Evolutionary conservation across 2,329 filamentous ascomycete species (phyloP).

Genomic region (Cercospora sojina): DNA sequence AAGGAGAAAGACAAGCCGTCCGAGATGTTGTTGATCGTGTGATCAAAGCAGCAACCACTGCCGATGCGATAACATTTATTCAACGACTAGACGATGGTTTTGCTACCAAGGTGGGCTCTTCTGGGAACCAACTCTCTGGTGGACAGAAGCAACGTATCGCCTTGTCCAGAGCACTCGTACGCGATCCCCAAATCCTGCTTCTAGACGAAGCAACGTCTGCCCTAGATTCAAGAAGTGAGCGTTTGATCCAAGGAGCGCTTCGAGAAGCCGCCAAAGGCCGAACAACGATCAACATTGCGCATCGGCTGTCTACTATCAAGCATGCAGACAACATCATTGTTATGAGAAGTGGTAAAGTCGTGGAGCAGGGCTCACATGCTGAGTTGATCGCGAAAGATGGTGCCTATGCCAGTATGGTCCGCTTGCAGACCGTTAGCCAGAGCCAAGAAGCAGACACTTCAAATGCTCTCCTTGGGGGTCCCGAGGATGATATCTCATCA

Average conservation of each 20-base stretch:
- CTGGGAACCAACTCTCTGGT: background rate
- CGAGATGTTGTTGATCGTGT: background rate
- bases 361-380: background rate
- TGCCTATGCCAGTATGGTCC: background rate
- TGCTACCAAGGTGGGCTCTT: background rate
- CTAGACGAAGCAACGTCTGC: background rate
- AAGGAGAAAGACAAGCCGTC: background rate
- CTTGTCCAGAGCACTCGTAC: background rate
- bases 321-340: background rate
- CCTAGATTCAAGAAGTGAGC: background rate
- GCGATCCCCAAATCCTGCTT: background rate
- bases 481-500: conserved; percentile 16
- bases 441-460: conserved; percentile 16
- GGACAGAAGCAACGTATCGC: background rate
- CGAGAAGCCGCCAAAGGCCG: background rate
- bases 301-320: background rate
- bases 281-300: background rate
- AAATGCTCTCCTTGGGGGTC: background rate
- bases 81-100: background rate
- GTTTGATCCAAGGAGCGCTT: background rate
- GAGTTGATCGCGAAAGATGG: background rate
- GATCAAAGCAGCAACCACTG: background rate
- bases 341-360: background rate
- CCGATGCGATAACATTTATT: background rate
- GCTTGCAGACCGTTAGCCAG: conserved; percentile 17